Evolutionary conservation across 2,329 filamentous ascomycete species (phyloP).

Genomic region (Cordyceps javanica): DNA sequence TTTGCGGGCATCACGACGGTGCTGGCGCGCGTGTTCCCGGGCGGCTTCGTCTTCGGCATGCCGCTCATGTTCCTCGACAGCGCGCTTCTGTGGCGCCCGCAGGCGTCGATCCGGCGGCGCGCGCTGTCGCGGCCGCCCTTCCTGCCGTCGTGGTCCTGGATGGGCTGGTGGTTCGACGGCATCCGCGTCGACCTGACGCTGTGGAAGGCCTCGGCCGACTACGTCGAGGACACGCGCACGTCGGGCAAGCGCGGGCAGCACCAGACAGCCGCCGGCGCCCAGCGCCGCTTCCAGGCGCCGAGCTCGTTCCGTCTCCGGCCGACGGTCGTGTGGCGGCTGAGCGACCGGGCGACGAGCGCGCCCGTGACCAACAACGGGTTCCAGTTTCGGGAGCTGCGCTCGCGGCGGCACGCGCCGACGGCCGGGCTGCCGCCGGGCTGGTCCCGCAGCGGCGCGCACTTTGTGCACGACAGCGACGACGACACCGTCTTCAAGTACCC

Average conservation of each 20-base stretch:
- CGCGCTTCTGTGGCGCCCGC: constrained; percentile 39
- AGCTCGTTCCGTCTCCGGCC: constrained; percentile 34
- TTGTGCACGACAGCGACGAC: constrained; percentile 35
- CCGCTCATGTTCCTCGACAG: constrained; percentile 40
- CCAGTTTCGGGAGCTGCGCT: constrained; percentile 32
- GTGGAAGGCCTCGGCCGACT: constrained; percentile 38
- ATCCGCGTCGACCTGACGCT: constrained; percentile 35
- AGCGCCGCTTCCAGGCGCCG: constrained; percentile 30
- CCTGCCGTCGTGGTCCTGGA: constrained; percentile 41
- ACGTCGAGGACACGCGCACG: constrained; percentile 32
- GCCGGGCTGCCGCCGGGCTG: constrained; percentile 33
- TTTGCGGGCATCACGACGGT: constrained; percentile 38
- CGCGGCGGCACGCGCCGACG: constrained; percentile 24
- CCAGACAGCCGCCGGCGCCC: no score
- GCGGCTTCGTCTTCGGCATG: constrained; percentile 40
- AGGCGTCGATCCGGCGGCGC: constrained; percentile 35
- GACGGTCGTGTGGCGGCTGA: constrained; percentile 33
- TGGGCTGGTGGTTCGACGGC: constrained; percentile 42
- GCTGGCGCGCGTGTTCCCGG: constrained; percentile 34
- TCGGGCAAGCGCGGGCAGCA: constrained; percentile 25
- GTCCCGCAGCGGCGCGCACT: constrained; percentile 30
- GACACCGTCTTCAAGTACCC: constrained; percentile 36
- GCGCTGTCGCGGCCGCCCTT: constrained; percentile 30
- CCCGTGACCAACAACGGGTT: constrained; percentile 32
- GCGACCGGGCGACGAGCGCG: constrained; percentile 29